Conservation (phyloP, 1,284 basidiomycete species). For the Albatrellus sp. region DNA sequence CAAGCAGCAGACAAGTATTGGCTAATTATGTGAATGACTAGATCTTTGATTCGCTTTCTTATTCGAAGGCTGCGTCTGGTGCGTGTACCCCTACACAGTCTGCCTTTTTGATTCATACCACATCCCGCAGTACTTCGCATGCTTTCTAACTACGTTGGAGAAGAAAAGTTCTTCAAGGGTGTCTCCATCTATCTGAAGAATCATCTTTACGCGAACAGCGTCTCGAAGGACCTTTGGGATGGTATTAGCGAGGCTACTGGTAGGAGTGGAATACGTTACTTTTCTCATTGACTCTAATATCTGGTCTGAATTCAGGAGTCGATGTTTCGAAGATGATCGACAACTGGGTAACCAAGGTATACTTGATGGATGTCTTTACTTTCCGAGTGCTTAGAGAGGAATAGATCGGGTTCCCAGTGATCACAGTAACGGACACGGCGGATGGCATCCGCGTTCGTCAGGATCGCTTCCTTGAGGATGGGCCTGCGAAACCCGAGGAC, state of each 20-base stretch:
- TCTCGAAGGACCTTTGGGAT: conserved; percentile 83
- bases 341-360: conserved; percentile 82
- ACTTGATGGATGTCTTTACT: background rate
- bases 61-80: conserved; percentile 80
- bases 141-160: conserved; percentile 82
- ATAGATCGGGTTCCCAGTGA: conserved; percentile 77
- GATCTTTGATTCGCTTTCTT: conserved; percentile 82
- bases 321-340: conserved; percentile 82
- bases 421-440: conserved; percentile 73
- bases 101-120: conserved; percentile 3
- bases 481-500: conserved; percentile 67
- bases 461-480: conserved; percentile 88
- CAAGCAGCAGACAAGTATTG: background rate
- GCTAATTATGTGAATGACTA: conserved; percentile 16
- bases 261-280: conserved; percentile 8
- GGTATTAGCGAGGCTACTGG: conserved; percentile 74
- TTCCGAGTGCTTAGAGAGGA: background rate
- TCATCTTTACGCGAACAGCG: conserved; percentile 73
- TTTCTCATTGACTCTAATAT: background rate
- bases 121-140: conserved; percentile 69
- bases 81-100: conserved; percentile 8
- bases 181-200: conserved; percentile 90
- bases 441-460: conserved; percentile 72
- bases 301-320: conserved; percentile 27
- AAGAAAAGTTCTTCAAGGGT: conserved; percentile 79